Conservation (phyloP, 1,139 yeast genomes). For the Saccharomycopsis hybrid region DNA sequence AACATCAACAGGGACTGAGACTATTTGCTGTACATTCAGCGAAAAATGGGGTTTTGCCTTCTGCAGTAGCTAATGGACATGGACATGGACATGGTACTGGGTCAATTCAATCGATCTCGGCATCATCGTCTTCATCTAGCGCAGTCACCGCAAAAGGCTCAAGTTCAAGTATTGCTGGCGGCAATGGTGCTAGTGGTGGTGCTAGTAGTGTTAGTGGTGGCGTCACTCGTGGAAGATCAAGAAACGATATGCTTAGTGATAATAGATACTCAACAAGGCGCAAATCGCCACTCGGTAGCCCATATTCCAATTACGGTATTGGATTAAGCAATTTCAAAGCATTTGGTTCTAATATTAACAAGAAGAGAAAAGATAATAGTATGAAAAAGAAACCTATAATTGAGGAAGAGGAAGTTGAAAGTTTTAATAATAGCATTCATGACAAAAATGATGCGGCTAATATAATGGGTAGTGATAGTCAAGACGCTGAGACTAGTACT, state of each 20-base stretch:
- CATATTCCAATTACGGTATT: conserved; percentile 11
- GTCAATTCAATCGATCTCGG: not conserved
- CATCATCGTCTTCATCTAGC: not conserved
- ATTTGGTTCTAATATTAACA: not conserved
- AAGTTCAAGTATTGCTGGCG: not conserved
- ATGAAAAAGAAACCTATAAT: conserved; percentile 2
- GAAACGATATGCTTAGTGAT: not conserved
- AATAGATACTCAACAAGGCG: conserved; percentile 13
- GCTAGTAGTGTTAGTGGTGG: not conserved
- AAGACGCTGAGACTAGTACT: no score
- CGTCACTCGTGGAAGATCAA: conserved; percentile 4
- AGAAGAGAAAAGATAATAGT: conserved; percentile 7
- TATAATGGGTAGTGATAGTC: no score
- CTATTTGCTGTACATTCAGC: no score
- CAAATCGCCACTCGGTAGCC: conserved; percentile 19
- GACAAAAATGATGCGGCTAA: not conserved
- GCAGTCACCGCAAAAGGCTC: not conserved
- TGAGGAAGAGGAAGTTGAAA: conserved; percentile 17
- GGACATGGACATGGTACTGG: not conserved
- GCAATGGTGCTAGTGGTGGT: not conserved
- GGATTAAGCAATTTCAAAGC: conserved; percentile 10
- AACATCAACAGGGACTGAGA: not conserved
- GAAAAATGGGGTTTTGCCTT: no score
- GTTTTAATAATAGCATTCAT: not conserved
- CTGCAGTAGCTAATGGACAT: not conserved